Conservation (phyloP, 345 rosid species). For the Firmiana major region DNA sequence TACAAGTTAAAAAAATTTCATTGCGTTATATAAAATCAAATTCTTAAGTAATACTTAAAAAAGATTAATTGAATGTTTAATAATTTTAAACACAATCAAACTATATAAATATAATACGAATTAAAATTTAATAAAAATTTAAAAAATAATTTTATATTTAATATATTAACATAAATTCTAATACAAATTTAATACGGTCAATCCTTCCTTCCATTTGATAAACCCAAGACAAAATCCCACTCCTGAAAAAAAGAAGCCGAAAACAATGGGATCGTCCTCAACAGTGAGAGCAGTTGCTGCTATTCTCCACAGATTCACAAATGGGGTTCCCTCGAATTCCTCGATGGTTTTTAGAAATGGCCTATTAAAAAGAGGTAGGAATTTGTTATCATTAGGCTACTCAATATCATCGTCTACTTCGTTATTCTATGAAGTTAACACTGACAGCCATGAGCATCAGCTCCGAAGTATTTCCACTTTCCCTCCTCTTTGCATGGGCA, state of each 20-base stretch:
- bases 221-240: background rate
- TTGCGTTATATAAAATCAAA: too few species aligned
- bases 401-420: constrained; percentile 31
- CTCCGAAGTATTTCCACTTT: constrained; percentile 51
- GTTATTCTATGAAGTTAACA: constrained; percentile 20
- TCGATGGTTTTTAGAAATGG: constrained; percentile 25
- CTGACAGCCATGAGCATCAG: constrained; percentile 10
- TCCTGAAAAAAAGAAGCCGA: background rate
- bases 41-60: too few species aligned
- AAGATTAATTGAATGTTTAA: too few species aligned
- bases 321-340: constrained; percentile 34
- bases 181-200: too few species aligned
- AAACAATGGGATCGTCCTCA: constrained; percentile 33
- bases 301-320: constrained; percentile 41
- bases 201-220: background rate
- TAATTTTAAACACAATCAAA: too few species aligned
- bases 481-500: constrained; percentile 78
- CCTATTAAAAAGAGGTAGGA: constrained; percentile 21
- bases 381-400: constrained; percentile 35
- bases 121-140: too few species aligned
- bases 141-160: too few species aligned
- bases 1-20: too few species aligned
- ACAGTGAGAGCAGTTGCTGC: constrained; percentile 40
- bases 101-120: too few species aligned
- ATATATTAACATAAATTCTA: too few species aligned